Evolutionary conservation across 768 basidiomycete species (phyloP).

Genomic region (Russula lepida): DNA sequence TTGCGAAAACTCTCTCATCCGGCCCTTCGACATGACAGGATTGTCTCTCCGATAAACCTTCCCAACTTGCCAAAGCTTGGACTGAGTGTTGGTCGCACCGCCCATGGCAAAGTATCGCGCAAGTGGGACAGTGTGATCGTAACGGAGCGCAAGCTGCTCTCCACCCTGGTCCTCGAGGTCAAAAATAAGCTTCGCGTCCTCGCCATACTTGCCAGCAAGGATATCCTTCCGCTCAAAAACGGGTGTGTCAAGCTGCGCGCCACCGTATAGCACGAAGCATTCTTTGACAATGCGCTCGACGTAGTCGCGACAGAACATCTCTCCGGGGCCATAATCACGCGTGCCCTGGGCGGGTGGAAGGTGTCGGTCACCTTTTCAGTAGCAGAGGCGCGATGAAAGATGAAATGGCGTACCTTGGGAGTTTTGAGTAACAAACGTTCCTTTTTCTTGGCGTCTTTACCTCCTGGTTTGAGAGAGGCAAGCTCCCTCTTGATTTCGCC

Average conservation of each 20-base stretch:
- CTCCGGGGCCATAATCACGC: constrained; percentile 84
- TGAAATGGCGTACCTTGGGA: constrained; percentile 64
- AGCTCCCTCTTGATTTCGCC: constrained; percentile 58
- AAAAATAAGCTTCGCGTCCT: constrained; percentile 95
- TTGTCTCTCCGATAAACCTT: constrained; percentile 97
- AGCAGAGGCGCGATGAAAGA: neutral
- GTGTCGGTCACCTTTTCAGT: too few relatives aligned
- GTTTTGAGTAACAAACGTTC: constrained; percentile 80
- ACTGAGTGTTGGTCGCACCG: constrained; percentile 61
- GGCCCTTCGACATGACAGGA: constrained; percentile 94
- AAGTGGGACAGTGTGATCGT: constrained; percentile 96
- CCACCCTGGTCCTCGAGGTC: constrained; percentile 97
- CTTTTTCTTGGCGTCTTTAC: constrained; percentile 47
- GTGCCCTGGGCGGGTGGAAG: constrained; percentile 85
- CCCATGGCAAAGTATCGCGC: constrained; percentile 95
- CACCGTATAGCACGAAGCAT: constrained; percentile 84
- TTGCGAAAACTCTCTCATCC: constrained; percentile 98
- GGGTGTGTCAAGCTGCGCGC: constrained; percentile 89
- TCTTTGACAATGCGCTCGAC: constrained; percentile 85
- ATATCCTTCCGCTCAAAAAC: constrained; percentile 98
- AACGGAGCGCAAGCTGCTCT: constrained; percentile 87
- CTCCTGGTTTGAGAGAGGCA: constrained; percentile 36
- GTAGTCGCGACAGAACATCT: constrained; percentile 87
- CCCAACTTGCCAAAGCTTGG: constrained; percentile 96
- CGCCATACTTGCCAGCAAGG: constrained; percentile 93